A percentile compares a stretch with the other conserved stretches of the same genome.
Evolutionary conservation across 108 stramenopile species (phyloP).

Genomic region (Mayamaea pseudoterrestris): DNA sequence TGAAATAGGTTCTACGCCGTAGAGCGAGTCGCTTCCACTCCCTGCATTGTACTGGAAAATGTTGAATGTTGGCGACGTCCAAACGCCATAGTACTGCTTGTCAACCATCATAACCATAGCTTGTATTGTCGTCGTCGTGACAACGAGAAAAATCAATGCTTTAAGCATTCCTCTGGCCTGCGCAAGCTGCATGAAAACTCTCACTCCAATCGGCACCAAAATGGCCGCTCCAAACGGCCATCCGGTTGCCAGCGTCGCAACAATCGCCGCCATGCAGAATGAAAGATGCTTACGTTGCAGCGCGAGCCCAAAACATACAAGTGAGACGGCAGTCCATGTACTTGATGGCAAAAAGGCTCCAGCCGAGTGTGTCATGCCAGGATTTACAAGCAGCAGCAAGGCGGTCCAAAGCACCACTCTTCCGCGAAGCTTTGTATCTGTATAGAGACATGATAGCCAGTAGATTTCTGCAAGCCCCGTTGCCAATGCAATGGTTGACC

Average conservation of each 20-base stretch:
- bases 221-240: slow-evolving; percentile 97
- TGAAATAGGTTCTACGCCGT: slow-evolving; percentile 87
- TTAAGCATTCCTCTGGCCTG: slow-evolving; percentile 1
- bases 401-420: slow-evolving; percentile 24
- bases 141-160: slow-evolving; percentile 4
- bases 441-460: slow-evolving; percentile 11
- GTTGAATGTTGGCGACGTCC: slow-evolving; percentile 55
- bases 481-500: slow-evolving; percentile 25
- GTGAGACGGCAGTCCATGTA: slow-evolving; percentile 58
- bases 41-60: slow-evolving; percentile 73
- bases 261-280: slow-evolving; percentile 55
- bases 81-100: slow-evolving; percentile 38
- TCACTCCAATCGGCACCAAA: slow-evolving; percentile 80
- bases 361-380: slow-evolving; percentile 15
- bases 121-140: slow-evolving; percentile 34
- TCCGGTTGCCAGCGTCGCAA: slow-evolving; percentile 71
- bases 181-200: slow-evolving; percentile 29
- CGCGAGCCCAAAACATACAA: slow-evolving; percentile 27
- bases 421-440: background rate
- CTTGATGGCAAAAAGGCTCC: slow-evolving; percentile 7
- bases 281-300: slow-evolving; percentile 19
- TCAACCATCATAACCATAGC: slow-evolving; percentile 46
- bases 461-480: slow-evolving; percentile 25
- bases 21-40: slow-evolving; percentile 86
- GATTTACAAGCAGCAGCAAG: slow-evolving; percentile 35